Conservation (phyloP, 768 basidiomycete species). For the Exsudoporus frostii region DNA sequence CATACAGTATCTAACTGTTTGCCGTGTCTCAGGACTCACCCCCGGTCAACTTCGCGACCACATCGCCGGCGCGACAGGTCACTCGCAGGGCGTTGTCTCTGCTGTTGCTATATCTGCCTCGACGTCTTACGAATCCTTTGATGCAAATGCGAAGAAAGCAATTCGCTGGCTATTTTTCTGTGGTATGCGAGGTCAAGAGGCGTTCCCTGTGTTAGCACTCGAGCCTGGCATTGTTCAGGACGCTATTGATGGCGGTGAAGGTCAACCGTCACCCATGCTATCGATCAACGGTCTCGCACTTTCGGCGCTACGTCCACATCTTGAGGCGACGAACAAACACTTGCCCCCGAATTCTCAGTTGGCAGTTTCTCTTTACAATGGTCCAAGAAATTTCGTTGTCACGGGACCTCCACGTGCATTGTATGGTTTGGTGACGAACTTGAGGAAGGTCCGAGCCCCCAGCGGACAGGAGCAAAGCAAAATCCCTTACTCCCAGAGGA, state of each 20-base stretch:
- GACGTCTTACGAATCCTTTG: slow-evolving; percentile 68
- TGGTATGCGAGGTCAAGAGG: slow-evolving; percentile 89
- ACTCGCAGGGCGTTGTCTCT: slow-evolving; percentile 95
- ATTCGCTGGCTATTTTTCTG: slow-evolving; percentile 91
- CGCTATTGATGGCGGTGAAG: slow-evolving; percentile 89
- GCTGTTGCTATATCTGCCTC: slow-evolving; percentile 89
- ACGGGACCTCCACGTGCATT: slow-evolving; percentile 89
- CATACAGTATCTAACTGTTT: slow-evolving; percentile 83
- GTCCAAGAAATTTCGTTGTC: slow-evolving; percentile 85
- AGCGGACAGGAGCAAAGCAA: slow-evolving; percentile 91
- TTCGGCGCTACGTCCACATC: slow-evolving; percentile 75
- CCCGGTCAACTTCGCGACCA: slow-evolving; percentile 77
- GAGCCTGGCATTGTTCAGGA: slow-evolving; percentile 88
- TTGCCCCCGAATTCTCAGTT: slow-evolving; percentile 77
- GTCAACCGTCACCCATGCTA: slow-evolving; percentile 90
- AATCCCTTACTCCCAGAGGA: slow-evolving; percentile 89
- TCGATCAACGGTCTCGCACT: slow-evolving; percentile 79
- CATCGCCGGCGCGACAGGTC: slow-evolving; percentile 88
- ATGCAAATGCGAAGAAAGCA: slow-evolving; percentile 75
- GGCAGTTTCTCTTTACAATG: slow-evolving; percentile 88
- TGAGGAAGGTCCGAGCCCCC: slow-evolving; percentile 88
- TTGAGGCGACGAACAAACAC: slow-evolving; percentile 84
- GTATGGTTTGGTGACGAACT: slow-evolving; percentile 89
- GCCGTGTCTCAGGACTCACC: slow-evolving; percentile 68
- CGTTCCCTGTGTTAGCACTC: slow-evolving; percentile 88